Evolutionary conservation across 1,139 yeast species (phyloP).

Genomic region (Kodamaea suecica): DNA sequence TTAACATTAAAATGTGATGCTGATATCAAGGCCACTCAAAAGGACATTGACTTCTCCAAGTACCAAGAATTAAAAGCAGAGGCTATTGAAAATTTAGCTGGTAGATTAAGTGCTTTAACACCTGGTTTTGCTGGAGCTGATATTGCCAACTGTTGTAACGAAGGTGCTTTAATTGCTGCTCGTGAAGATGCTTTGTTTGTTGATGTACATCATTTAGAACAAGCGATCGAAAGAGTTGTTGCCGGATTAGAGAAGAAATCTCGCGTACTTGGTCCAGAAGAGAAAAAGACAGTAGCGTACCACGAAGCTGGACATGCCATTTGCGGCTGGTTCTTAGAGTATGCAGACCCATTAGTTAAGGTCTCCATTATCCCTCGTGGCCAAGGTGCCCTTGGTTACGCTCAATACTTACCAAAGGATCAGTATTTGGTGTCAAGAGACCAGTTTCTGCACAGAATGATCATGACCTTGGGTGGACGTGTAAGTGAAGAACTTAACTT

Average conservation of each 20-base stretch:
- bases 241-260: constrained; percentile 79
- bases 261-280: constrained; percentile 63
- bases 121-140: constrained; percentile 89
- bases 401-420: constrained; percentile 79
- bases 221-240: constrained; percentile 77
- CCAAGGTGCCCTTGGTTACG: constrained; percentile 81
- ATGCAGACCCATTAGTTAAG: constrained; percentile 73
- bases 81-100: constrained; percentile 60
- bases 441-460: constrained; percentile 69
- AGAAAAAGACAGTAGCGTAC: constrained; percentile 72
- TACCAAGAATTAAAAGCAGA: constrained; percentile 46
- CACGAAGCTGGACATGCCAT: constrained; percentile 86
- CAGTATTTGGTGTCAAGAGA: constrained; percentile 63
- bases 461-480: constrained; percentile 79
- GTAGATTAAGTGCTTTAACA: constrained; percentile 72
- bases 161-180: constrained; percentile 81
- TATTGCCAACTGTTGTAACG: constrained; percentile 80
- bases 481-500: constrained; percentile 77
- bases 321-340: constrained; percentile 72
- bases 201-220: constrained; percentile 63
- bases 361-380: constrained; percentile 84
- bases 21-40: constrained; percentile 38
- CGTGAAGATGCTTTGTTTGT: constrained; percentile 59
- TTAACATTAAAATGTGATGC: constrained; percentile 43
- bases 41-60: constrained; percentile 44